phyloP scores from a whole-genome alignment of 2,329 filamentous ascomycete genomes.

The Clonostachys rhizophaga region DNA sequence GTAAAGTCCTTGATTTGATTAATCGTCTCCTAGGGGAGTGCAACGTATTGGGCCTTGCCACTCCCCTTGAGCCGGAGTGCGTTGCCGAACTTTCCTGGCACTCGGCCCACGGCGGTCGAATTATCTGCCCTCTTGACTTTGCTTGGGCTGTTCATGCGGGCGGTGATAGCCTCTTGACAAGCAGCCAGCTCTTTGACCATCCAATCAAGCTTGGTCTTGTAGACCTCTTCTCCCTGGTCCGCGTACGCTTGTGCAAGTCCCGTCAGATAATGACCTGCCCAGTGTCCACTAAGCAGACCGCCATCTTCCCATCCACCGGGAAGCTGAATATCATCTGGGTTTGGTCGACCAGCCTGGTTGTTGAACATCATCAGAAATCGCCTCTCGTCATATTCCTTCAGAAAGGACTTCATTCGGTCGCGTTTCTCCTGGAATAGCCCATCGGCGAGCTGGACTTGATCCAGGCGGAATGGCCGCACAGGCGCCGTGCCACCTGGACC shows the following conservation, averaged over 20 bases:
- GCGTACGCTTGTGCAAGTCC: slow-evolving; percentile 22
- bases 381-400: slow-evolving; percentile 18
- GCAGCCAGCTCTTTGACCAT: slow-evolving; percentile 20
- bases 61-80: slow-evolving; percentile 5
- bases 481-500: slow-evolving; percentile 20
- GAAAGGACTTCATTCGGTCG: slow-evolving; percentile 19
- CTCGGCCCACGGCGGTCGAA: slow-evolving; percentile 4
- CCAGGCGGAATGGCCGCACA: slow-evolving; percentile 21
- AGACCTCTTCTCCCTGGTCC: slow-evolving; percentile 18
- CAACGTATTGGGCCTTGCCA: slow-evolving; percentile 7
- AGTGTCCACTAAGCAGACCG: slow-evolving; percentile 23
- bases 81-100: slow-evolving; percentile 9
- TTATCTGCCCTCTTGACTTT: not conserved
- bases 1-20: slow-evolving; percentile 12
- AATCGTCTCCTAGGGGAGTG: slow-evolving; percentile 10
- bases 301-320: slow-evolving; percentile 26
- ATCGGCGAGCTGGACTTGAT: slow-evolving; percentile 19
- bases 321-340: slow-evolving; percentile 12
- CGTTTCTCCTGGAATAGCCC: slow-evolving; percentile 24
- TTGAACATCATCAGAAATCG: slow-evolving; percentile 22
- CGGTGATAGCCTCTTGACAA: slow-evolving; percentile 21
- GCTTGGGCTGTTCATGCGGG: slow-evolving; percentile 11
- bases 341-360: slow-evolving; percentile 19
- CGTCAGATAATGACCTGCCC: slow-evolving; percentile 24
- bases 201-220: slow-evolving; percentile 23